Percentiles rank a stretch among this genome's conserved stretches.
Conservation (phyloP, 345 rosid genomes). For the Brassica nigra region DNA sequence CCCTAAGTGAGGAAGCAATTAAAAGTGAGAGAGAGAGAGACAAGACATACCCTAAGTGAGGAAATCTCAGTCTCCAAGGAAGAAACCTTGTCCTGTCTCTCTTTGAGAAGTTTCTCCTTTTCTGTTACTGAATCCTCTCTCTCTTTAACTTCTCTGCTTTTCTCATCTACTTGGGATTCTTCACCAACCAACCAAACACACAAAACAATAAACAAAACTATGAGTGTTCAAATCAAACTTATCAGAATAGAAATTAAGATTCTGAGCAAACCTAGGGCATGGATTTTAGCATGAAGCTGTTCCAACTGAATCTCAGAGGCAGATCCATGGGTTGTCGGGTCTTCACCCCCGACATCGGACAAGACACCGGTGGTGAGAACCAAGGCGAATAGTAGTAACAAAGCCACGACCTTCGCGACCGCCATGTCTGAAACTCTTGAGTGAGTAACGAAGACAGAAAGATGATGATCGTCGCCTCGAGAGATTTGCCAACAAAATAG, state of each 20-base stretch:
- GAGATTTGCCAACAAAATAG: neutral
- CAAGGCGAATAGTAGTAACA: conserved; percentile 43
- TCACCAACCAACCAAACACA: conserved; percentile 10
- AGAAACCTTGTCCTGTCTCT: conserved; percentile 53
- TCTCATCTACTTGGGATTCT: conserved; percentile 72
- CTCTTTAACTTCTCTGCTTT: conserved; percentile 52
- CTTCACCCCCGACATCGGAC: conserved; percentile 46
- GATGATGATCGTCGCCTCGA: conserved; percentile 4
- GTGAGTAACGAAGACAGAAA: neutral
- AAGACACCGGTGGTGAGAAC: conserved; percentile 35
- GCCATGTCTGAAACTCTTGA: conserved; percentile 50
- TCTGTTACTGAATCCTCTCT: conserved; percentile 56
- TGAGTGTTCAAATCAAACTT: neutral
- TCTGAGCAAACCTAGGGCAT: conserved; percentile 54
- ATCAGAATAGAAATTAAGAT: neutral
- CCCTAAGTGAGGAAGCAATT: neutral
- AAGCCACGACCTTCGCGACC: conserved; percentile 48
- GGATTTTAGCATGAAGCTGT: conserved; percentile 64
- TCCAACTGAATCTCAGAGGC: conserved; percentile 53
- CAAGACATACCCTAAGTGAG: conserved; percentile 56
- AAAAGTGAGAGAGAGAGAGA: neutral
- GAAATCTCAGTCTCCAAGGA: conserved; percentile 69
- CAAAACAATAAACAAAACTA: neutral
- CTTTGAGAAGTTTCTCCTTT: conserved; percentile 68
- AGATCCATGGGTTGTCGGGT: conserved; percentile 20